These are phyloP conservation scores for Bipolaris bicolor DNA, from an alignment of 2,329 filamentous ascomycete genomes.

Conservation along the genomic window DNA sequence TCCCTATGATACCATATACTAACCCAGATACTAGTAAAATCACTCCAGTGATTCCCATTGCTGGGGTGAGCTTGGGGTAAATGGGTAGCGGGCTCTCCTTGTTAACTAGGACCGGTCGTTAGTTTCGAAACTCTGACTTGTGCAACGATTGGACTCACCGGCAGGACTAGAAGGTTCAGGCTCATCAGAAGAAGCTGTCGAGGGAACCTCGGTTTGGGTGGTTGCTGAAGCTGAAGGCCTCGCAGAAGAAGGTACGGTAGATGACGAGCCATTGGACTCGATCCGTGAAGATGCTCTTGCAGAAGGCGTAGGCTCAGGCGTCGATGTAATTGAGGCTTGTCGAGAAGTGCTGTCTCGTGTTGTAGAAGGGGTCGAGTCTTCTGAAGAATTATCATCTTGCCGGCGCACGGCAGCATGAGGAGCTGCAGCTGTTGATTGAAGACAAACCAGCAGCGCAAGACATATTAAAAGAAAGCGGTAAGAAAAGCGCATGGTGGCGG, in stretches of 20 bases:
- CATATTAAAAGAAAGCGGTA: slow-evolving; percentile 32
- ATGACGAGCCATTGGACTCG: slow-evolving; percentile 21
- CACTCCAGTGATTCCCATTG: slow-evolving; percentile 77
- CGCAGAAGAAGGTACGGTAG: slow-evolving; percentile 17
- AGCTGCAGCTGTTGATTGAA: slow-evolving; percentile 31
- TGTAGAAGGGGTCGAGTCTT: slow-evolving; percentile 20
- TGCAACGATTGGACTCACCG: slow-evolving; percentile 18
- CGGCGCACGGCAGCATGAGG: slow-evolving; percentile 34
- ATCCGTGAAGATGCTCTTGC: slow-evolving; percentile 19
- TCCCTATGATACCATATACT: slow-evolving; percentile 75
- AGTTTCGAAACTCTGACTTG: neutral
- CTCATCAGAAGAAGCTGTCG: slow-evolving; percentile 22
- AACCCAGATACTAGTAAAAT: slow-evolving; percentile 76
- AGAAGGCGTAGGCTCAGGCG: slow-evolving; percentile 21
- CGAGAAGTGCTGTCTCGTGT: slow-evolving; percentile 18
- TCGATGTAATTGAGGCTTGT: slow-evolving; percentile 18
- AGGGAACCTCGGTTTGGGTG: slow-evolving; percentile 23
- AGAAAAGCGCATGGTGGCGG: slow-evolving; percentile 37
- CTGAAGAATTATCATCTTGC: slow-evolving; percentile 36
- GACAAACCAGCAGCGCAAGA: slow-evolving; percentile 36
- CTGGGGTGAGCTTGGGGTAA: slow-evolving; percentile 76
- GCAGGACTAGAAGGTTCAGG: slow-evolving; percentile 27
- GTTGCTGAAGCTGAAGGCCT: slow-evolving; percentile 23
- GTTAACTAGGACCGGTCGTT: slow-evolving; percentile 11
- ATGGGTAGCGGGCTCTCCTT: slow-evolving; percentile 65